Evolutionary conservation across 2,329 filamentous ascomycete species (phyloP), one percentile per base, ranked within the genome.

Genomic region (Epicoccum nigrum): DNA sequence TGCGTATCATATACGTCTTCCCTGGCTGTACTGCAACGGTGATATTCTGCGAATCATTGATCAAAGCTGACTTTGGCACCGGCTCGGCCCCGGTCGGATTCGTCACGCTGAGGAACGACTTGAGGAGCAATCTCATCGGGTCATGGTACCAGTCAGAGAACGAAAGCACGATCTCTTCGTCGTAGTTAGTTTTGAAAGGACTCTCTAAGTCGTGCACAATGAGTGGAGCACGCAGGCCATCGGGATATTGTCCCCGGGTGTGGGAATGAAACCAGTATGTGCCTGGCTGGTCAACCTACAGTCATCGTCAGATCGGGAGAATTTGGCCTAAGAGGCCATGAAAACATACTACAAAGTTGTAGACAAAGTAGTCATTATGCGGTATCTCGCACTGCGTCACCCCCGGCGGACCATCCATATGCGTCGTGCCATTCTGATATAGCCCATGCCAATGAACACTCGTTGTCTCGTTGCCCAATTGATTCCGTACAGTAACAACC

Each of bases 401-500:
- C 34, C 84, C 86, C 0, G 83, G 78, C 1, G 86, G 81, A 0
- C 88, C 89, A 62, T 92, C 88, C 85, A 90, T 89, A 50, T 79
- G 79, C 55, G 85, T 88, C 0, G 87, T 89, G 8, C 86, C 87
- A 57, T 89, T 88, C 64, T 90, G 87, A 64, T 84, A 90, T 55
- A 92, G 79, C 13, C 89, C 88, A 60, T 92, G 88, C 71, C 88
- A 92, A 66, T 92, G 88, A 4, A 92, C 77, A 21, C 80, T 82
- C 9, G 86, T 87, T 9, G 80, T 82, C 58, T 81, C 69, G 56
- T 90, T 87, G 13, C 77, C 74, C 1, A 87, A 83, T 20, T 81
- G 77, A 58, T 92, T 92, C 57, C 83, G 73, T 39, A 90, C 78
- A 20, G 88, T 83, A 25, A 91, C 82, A 2, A 89, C 69, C 5